Conservation (phyloP, 805 yeast species). For the Soucietia sequanensis region DNA sequence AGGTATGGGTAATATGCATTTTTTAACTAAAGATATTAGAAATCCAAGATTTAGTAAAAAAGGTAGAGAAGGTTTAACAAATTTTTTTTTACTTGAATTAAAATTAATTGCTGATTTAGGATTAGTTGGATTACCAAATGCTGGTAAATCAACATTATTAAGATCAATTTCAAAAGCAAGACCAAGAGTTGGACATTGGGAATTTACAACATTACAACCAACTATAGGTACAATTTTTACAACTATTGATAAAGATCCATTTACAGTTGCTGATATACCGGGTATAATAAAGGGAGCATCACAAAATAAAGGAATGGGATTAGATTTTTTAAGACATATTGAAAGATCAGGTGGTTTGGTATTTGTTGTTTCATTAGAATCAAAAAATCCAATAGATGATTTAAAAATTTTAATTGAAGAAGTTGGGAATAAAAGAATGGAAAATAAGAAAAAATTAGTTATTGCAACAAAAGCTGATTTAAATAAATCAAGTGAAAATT, state of each 20-base stretch:
- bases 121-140: conserved; percentile 92
- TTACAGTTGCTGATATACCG: conserved; percentile 97
- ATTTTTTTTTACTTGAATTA: conserved; percentile 74
- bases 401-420: conserved; percentile 63
- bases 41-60: conserved; percentile 85
- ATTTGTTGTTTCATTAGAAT: conserved; percentile 79
- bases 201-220: conserved; percentile 90
- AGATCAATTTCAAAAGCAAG: conserved; percentile 85
- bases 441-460: conserved; percentile 63
- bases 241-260: conserved; percentile 62
- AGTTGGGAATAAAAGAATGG: conserved; percentile 62
- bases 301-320: conserved; percentile 85
- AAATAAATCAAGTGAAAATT: conserved; percentile 51
- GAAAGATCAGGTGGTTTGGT: conserved; percentile 90
- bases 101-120: conserved; percentile 92
- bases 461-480: conserved; percentile 96
- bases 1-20: conserved; percentile 96
- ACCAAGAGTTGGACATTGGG: conserved; percentile 96
- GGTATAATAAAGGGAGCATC: conserved; percentile 91
- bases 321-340: conserved; percentile 87
- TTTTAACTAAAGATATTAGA: conserved; percentile 75
- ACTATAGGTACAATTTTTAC: conserved; percentile 82
- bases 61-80: conserved; percentile 71
- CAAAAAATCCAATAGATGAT: conserved; percentile 63
- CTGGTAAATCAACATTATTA: conserved; percentile 89